A percentile compares a stretch with the other conserved stretches of the same genome.
Evolutionary conservation across 1,284 basidiomycete species (phyloP).

Genomic region (Malassezia nana): DNA sequence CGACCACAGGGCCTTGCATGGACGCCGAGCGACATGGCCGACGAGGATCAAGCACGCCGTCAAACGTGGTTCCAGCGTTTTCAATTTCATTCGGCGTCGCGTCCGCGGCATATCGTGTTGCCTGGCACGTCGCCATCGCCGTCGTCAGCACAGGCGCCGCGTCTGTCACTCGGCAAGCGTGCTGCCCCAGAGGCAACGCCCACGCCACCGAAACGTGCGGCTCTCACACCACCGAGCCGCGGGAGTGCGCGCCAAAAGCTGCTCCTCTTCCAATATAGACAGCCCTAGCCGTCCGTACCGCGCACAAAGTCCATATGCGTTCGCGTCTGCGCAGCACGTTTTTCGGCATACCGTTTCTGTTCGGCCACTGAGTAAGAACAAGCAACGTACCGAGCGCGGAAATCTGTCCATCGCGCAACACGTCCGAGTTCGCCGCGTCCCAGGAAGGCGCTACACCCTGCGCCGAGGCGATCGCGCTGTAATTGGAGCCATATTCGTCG

Average conservation of each 20-base stretch:
- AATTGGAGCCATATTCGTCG: slow-evolving; percentile 57
- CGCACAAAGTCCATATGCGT: slow-evolving; percentile 4
- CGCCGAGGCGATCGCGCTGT: not conserved
- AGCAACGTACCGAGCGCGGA: slow-evolving; percentile 3
- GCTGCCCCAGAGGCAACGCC: not conserved
- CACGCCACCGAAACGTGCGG: not conserved
- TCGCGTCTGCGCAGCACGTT: not conserved
- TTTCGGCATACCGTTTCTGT: slow-evolving; percentile 5
- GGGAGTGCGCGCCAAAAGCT: slow-evolving; percentile 11
- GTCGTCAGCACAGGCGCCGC: not conserved
- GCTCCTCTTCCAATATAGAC: slow-evolving; percentile 14
- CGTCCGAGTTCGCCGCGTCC: not conserved
- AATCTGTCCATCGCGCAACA: slow-evolving; percentile 2
- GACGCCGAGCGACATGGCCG: not conserved
- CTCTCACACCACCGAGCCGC: not conserved
- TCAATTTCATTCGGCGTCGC: slow-evolving; percentile 1
- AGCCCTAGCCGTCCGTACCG: not conserved
- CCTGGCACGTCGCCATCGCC: slow-evolving; percentile 8
- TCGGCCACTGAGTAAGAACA: slow-evolving; percentile 2
- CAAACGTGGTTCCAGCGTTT: slow-evolving; percentile 5
- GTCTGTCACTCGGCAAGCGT: slow-evolving; percentile 10
- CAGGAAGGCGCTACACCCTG: not conserved
- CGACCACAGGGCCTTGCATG: not conserved
- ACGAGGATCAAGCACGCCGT: slow-evolving; percentile 1
- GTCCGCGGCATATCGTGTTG: not conserved